Percentiles rank a stretch among this genome's conserved stretches.
phyloP scores from a whole-genome alignment of 2,329 filamentous ascomycete genomes.

The Diplocarpon rosae region DNA sequence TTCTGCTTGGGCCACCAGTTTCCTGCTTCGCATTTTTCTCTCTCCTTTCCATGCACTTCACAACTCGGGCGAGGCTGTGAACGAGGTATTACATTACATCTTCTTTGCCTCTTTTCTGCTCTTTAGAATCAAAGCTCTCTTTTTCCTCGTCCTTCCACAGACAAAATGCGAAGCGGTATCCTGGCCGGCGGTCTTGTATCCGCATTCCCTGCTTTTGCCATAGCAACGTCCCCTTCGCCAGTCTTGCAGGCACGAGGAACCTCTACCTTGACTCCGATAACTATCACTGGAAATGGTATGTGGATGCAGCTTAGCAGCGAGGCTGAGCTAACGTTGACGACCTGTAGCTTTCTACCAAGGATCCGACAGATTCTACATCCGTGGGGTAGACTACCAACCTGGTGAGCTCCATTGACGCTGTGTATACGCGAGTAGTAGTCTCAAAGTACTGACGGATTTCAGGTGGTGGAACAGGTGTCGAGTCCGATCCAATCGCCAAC shows the following conservation, averaged over 20 bases:
- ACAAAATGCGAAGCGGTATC: slow-evolving; percentile 8
- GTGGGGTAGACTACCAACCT: slow-evolving; percentile 49
- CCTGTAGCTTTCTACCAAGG: slow-evolving; percentile 16
- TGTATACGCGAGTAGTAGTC: slow-evolving; percentile 26
- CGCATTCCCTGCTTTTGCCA: neutral
- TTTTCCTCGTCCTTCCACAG: neutral
- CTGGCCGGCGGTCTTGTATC: neutral
- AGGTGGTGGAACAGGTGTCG: slow-evolving; percentile 15
- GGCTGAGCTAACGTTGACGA: neutral
- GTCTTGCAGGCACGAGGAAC: slow-evolving; percentile 15
- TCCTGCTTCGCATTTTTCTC: too few species aligned
- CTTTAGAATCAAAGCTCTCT: too few species aligned
- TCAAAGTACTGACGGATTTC: neutral
- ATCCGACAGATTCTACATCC: slow-evolving; percentile 37
- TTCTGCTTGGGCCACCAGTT: too few species aligned
- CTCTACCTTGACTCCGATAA: slow-evolving; percentile 17
- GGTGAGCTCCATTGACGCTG: slow-evolving; percentile 11
- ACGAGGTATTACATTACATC: too few species aligned
- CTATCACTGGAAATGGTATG: slow-evolving; percentile 22
- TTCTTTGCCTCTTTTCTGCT: too few species aligned
- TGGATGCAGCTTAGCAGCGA: neutral
- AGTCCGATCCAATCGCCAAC: slow-evolving; percentile 5
- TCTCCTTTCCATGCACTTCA: too few species aligned
- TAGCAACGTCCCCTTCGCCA: slow-evolving; percentile 12
- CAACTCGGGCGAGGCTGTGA: too few species aligned